Conservation (phyloP, 2,329 filamentous ascomycete species). For the Ceratocystis ficicola region DNA sequence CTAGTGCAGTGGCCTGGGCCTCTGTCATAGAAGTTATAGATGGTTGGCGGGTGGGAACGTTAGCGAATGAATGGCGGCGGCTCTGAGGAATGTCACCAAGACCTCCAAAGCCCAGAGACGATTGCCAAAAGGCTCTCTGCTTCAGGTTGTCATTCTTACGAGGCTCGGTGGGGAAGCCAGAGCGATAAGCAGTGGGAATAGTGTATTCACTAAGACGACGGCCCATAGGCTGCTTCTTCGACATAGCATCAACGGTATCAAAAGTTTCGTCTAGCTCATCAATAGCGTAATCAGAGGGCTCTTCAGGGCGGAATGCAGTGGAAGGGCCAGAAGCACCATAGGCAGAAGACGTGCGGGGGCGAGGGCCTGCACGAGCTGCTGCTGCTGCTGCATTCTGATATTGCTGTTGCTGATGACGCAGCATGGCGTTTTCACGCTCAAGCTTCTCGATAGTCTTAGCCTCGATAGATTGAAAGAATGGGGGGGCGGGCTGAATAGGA, state of each 20-base stretch:
- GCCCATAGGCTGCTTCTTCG: constrained; percentile 35
- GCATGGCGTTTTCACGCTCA: constrained; percentile 49
- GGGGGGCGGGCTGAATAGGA: constrained; percentile 34
- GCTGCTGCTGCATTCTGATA: constrained; percentile 36
- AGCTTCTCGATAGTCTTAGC: constrained; percentile 53
- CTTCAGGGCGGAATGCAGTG: constrained; percentile 35
- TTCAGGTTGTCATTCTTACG: constrained; percentile 53
- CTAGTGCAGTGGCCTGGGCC: constrained; percentile 10
- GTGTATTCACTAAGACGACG: constrained; percentile 49
- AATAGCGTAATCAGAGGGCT: constrained; percentile 55
- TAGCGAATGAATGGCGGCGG: constrained; percentile 68
- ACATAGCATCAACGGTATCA: constrained; percentile 38
- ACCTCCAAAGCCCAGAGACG: constrained; percentile 52
- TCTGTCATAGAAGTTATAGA: constrained; percentile 45
- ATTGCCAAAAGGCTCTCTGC: constrained; percentile 55
- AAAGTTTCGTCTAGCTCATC: constrained; percentile 55
- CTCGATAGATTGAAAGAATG: constrained; percentile 40
- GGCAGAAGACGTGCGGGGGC: constrained; percentile 32
- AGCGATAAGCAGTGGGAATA: constrained; percentile 33
- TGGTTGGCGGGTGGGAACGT: constrained; percentile 51
- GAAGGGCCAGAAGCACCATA: constrained; percentile 45
- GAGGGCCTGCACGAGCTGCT: constrained; percentile 26
- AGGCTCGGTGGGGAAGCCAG: constrained; percentile 44
- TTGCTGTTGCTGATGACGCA: constrained; percentile 43
- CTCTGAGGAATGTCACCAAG: constrained; percentile 55